Conservation (phyloP, 2,329 filamentous ascomycete genomes). For the Lachnellula subtilissima region DNA sequence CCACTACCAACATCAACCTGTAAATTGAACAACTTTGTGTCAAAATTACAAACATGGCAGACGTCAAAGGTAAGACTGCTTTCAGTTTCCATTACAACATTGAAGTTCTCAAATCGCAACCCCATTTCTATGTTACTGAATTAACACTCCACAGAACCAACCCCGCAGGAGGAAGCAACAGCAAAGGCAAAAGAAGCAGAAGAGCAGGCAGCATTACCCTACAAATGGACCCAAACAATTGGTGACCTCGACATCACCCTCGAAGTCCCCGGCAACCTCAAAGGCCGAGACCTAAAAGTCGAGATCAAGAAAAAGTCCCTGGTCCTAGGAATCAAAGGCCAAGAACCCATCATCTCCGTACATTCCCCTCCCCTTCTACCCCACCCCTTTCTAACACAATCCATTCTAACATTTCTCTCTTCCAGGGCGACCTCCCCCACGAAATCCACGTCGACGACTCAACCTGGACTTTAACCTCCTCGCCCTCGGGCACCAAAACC, state of each 20-base stretch:
- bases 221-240: slow-evolving; percentile 97
- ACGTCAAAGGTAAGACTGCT: slow-evolving; percentile 17
- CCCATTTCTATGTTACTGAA: neutral
- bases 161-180: slow-evolving; percentile 50
- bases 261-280: slow-evolving; percentile 74
- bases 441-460: slow-evolving; percentile 78
- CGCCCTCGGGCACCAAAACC: slow-evolving; percentile 58
- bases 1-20: too few species aligned
- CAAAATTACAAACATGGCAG: slow-evolving; percentile 19
- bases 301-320: slow-evolving; percentile 76
- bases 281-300: slow-evolving; percentile 77
- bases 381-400: too few species aligned
- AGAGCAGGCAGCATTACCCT: slow-evolving; percentile 87
- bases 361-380: slow-evolving; percentile 20
- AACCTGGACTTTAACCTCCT: slow-evolving; percentile 83
- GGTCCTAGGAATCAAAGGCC: slow-evolving; percentile 79
- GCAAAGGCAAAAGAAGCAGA: slow-evolving; percentile 68
- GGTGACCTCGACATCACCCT: slow-evolving; percentile 78
- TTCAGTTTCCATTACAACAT: neutral
- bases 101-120: neutral
- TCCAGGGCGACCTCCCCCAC: slow-evolving; percentile 78
- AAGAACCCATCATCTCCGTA: slow-evolving; percentile 79
- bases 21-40: too few species aligned
- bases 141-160: slow-evolving; percentile 23
- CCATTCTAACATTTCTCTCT: too few species aligned